Conservation (phyloP, 2,329 filamentous ascomycete species). For the Bisporella sp. region DNA sequence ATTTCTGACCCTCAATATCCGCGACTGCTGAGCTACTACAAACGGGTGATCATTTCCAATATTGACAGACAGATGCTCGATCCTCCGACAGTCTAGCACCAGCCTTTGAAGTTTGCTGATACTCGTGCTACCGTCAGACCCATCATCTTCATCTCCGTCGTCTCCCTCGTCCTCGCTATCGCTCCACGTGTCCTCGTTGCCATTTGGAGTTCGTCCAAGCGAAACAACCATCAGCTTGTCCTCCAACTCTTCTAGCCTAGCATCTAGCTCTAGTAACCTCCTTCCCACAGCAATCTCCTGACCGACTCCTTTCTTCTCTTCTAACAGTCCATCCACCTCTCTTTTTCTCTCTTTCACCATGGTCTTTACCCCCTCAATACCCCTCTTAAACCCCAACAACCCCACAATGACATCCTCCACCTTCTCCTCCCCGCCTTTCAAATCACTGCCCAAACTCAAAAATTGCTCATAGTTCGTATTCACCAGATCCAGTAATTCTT, state of each 20-base stretch:
- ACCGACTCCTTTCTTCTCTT: conserved; percentile 60
- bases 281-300: conserved; percentile 54
- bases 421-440: conserved; percentile 83
- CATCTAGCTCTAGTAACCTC: conserved; percentile 60
- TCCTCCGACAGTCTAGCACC: conserved; percentile 48
- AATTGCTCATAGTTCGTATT: conserved; percentile 95
- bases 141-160: conserved; percentile 29
- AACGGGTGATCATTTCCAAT: conserved; percentile 57
- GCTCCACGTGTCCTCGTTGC: conserved; percentile 18
- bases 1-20: conserved; percentile 50
- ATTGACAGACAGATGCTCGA: conserved; percentile 42
- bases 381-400: conserved; percentile 75
- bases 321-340: conserved; percentile 55
- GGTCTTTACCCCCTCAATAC: conserved; percentile 66
- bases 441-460: conserved; percentile 69
- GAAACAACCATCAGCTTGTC: conserved; percentile 49
- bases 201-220: conserved; percentile 19
- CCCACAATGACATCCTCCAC: conserved; percentile 87
- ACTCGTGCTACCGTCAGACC: conserved; percentile 22
- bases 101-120: conserved; percentile 41
- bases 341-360: conserved; percentile 56
- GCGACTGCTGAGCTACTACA: conserved; percentile 45
- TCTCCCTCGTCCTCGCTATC: conserved; percentile 34
- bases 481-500: conserved; percentile 87
- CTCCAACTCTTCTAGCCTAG: conserved; percentile 56